These are phyloP conservation scores for Chlorella sorokiniana DNA, from an alignment of 139 green algal genomes.

Conservation along the genomic window DNA sequence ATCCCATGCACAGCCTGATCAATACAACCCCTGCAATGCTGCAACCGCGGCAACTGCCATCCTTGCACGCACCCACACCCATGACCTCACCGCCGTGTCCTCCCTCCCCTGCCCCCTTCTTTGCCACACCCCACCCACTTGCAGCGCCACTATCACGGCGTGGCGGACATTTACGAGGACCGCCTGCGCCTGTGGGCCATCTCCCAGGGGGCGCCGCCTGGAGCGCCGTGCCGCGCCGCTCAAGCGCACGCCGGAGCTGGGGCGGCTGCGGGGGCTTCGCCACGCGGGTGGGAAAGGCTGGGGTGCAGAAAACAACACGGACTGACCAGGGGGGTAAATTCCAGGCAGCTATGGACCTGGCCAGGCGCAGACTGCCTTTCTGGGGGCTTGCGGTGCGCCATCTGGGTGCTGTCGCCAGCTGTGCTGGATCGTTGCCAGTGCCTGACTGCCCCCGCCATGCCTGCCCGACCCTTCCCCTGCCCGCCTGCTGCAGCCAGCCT, in stretches of 20 bases:
- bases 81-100: not conserved
- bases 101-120: not conserved
- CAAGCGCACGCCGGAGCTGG: constrained; percentile 14
- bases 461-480: not conserved
- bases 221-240: not conserved
- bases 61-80: not conserved
- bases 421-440: not conserved
- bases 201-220: not conserved
- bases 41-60: not conserved
- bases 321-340: too few species aligned
- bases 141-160: constrained; percentile 17
- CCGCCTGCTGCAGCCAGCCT: constrained; percentile 29
- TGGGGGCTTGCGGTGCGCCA: too few species aligned
- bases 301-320: not conserved
- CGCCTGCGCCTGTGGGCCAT: constrained; percentile 21
- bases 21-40: not conserved
- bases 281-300: constrained; percentile 2
- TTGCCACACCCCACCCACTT: not conserved
- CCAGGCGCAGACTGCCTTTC: not conserved
- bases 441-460: not conserved
- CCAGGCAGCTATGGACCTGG: not conserved
- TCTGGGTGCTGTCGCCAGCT: not conserved
- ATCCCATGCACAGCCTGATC: too few species aligned
- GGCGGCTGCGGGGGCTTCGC: not conserved
- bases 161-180: constrained; percentile 31